Evolutionary conservation across 148 eudicot genomes (phyloP), one percentile per base, ranked within the genome.

Genomic region (Gaultheria prostrata): DNA sequence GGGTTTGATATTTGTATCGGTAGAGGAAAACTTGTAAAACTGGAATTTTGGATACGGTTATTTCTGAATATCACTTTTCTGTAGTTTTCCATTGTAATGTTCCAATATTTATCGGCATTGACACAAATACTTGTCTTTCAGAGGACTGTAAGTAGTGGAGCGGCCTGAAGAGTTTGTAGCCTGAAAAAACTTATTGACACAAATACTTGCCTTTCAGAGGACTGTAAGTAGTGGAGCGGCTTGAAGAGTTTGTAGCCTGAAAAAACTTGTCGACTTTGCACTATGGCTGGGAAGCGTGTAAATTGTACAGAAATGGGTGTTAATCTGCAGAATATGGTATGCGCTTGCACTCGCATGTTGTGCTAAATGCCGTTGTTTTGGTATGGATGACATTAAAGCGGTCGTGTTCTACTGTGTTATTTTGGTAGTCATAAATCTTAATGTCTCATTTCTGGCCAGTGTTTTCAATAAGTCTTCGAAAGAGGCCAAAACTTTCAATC

Each of bases 181-280:
- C 48, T 33, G n/a, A n/a, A n/a, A n/a, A n/a, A n/a, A n/a, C n/a
- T n/a, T n/a, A n/a, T n/a, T n/a, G n/a, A n/a, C n/a, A n/a, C n/a
- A 49, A 11, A 50, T 50, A 50, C 3, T 45, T 75, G 21, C 78
- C 45, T 75, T 75, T 43, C 45, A 75, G 78, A 12, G 78, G 50
- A n/a, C 69, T 21, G 9, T 61, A 9, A 8, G 39, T 63, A 39
- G 51, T 77, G 81, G 81, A 61, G 35, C 46, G 26, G 51, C n/a
- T 45, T 50, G 18, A 39, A 39, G 53, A 11, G 30, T 50, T 35
- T 33, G 76, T 15, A 13, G 69, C 69, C 28, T 21, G 50, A 74
- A 3, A 45, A 74, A 86, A 79, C 59, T 83, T 45, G 88, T 86
- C 80, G 80, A 86, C 69, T 50, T 86, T 49, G 67, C 71, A 18